Evolutionary conservation across 2,329 filamentous ascomycete species (phyloP), one percentile per base, ranked within the genome.

Genomic region (Corynespora cassiicola): DNA sequence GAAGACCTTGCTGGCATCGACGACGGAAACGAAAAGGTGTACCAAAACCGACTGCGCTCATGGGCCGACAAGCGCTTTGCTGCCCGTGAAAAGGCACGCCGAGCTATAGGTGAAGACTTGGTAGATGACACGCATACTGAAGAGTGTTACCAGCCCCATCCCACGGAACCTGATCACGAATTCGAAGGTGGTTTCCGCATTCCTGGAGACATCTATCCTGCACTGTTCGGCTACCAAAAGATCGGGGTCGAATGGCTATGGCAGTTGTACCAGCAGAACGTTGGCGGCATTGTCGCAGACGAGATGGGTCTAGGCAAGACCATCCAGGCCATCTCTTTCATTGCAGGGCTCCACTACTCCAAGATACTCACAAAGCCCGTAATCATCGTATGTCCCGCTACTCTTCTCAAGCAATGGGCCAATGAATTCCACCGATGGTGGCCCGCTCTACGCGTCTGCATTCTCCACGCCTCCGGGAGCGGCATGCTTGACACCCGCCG

Each of bases 221-320:
- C 90, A 2, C 74, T 99, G 0, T 99, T 97, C 57, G 90, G 95
- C 48, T 99, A 99, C 54, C 94, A 99, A 60, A 96, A 96, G 68
- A 96, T 90, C 0, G 91, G 92, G 3, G 90, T 99, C 3, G 88
- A 96, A 62, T 99, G 94, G 94, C 79, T 99, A 6, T 90, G 90
- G 65, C 92, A 99, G 66, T 75, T 99, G 2, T 92, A 95, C 63
- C 83, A 85, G 39, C 90, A 96, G 63, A 82, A 87, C 45, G 90
- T 96, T 5, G 94, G 94, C 16, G 94, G 94, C 3, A 97, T 99
- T 36, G 81, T 99, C 24, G 94, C 92, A 5, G 94, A 99, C 61
- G 94, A 99, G 68, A 99, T 99, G 94, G 94, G 95, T 1, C 74
- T 99, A n/a, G 94, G 94, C 4, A 99, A 99, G 72, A 99, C 94